Percentiles rank a stretch among this genome's conserved stretches.
These are phyloP conservation scores for Salpingoeca rosetta DNA, from an alignment of 78 protist genomes.

Conservation along the genomic window DNA sequence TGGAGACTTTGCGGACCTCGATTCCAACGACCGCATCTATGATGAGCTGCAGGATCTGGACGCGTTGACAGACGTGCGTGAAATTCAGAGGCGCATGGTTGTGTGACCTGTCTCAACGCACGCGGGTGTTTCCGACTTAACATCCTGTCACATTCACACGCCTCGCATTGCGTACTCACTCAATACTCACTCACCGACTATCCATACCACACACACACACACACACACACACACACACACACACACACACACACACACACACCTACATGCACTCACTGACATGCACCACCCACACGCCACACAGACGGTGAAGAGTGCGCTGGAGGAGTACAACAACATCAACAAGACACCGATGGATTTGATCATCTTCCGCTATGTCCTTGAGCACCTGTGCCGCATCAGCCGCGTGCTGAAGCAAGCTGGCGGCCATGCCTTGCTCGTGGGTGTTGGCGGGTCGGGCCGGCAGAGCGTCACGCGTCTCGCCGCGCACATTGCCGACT, in stretches of 20 bases:
- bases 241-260: not conserved
- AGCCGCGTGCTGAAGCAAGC: conserved; percentile 65
- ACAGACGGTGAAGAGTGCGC: not conserved
- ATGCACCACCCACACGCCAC: too few relatives aligned
- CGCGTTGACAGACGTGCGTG: not conserved
- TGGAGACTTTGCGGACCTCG: conserved; percentile 20
- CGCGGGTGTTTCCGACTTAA: too few relatives aligned
- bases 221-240: not conserved
- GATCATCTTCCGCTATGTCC: conserved; percentile 68
- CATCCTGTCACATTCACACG: not conserved
- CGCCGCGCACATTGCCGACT: conserved; percentile 66
- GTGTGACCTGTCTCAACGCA: too few relatives aligned
- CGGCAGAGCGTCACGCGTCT: conserved; percentile 70
- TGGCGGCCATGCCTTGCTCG: conserved; percentile 76
- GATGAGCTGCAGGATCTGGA: conserved; percentile 16
- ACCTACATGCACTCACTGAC: not conserved
- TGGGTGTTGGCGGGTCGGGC: conserved; percentile 93
- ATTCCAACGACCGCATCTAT: not conserved
- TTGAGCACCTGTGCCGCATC: conserved; percentile 74
- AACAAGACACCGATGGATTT: conserved; percentile 42
- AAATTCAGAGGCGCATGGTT: too few relatives aligned
- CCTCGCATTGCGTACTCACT: not conserved
- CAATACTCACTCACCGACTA: not conserved
- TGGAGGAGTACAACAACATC: conserved; percentile 43
- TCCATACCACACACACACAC: not conserved